These are phyloP conservation scores for Plasmodium vivax DNA, from an alignment of 169 alveolate genomes.

Conservation along the genomic window DNA sequence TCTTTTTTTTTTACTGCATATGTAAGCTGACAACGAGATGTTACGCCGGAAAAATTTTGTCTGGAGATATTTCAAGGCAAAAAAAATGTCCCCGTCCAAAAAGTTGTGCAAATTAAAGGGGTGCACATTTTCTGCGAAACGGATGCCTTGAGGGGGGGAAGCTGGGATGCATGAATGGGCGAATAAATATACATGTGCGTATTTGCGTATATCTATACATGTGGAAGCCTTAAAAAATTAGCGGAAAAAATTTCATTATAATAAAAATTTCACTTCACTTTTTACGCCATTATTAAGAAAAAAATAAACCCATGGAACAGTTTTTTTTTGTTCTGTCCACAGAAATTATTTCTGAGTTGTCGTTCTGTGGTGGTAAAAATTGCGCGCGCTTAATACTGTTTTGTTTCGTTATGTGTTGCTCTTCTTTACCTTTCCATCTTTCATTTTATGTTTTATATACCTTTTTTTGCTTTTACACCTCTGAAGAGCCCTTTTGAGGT, in stretches of 20 bases:
- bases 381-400: neutral
- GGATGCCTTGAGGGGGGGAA: neutral
- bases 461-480: neutral
- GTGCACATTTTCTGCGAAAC: slow-evolving; percentile 7
- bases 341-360: slow-evolving; percentile 10
- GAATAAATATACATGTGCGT: neutral
- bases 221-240: slow-evolving; percentile 9
- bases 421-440: neutral
- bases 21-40: neutral
- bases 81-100: neutral
- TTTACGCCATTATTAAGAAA: neutral
- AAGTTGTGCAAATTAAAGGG: neutral
- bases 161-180: neutral
- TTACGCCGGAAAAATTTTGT: neutral
- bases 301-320: slow-evolving; percentile 2
- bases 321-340: neutral
- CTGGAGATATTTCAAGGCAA: neutral
- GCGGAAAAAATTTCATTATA: slow-evolving; percentile 9
- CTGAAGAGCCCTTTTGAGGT: neutral
- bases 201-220: neutral
- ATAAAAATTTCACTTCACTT: neutral
- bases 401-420: neutral
- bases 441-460: neutral
- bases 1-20: neutral
- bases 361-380: neutral